Base-by-base conservation (phyloP, 768 basidiomycete genomes). In the Trametes meyenii region DNA sequence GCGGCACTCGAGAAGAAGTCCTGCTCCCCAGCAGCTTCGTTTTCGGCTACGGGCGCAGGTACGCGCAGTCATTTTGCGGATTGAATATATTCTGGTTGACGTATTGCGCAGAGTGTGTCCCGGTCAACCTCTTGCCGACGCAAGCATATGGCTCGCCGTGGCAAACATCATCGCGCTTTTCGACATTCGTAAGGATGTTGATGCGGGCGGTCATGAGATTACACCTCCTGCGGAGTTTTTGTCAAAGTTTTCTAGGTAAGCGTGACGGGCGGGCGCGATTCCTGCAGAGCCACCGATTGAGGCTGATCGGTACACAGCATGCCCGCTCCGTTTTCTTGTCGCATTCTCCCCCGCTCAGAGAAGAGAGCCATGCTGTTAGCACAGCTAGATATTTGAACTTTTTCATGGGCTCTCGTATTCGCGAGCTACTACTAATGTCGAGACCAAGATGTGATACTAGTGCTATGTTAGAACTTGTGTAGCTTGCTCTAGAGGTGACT, bases 101-200 rank as follows among this genome's bases (percentile, higher is more conserved):
- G 17, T 10, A 8, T 5, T 23, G 6, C 26, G n/a, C 42, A 83
- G 82, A 60, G 76, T 79, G 50, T 87, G 85, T 63, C 83, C 84
- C 5, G 85, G 85, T 13, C 74, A 81, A 43, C 73, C 82, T 63
- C 78, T 86, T 51, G 84, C 82, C 2, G 80, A 83, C 53, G 64
- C 74, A 2, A 78, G 72, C 56, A 69, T 81, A 23, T 86, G 79
- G 79, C 66, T 78, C 39, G 77, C 79, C 42, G 74, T 76, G 13
- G 76, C 81, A 0, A 76, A 73, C 58, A 72, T 85, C 14, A 66
- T 82, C 26, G 43, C 55, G 6, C 43, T 45, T 12, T 42, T 85
- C 66, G 72, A 81, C 62, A 76, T 86, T 29, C 70, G 71, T 2
- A 79, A 75, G 61, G 74, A 74, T 0, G 56, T 73, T 19, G 80